A percentile compares a stretch with the other conserved stretches of the same genome.
Conservation (phyloP, 805 yeast genomes). For the Candida ortonii region DNA sequence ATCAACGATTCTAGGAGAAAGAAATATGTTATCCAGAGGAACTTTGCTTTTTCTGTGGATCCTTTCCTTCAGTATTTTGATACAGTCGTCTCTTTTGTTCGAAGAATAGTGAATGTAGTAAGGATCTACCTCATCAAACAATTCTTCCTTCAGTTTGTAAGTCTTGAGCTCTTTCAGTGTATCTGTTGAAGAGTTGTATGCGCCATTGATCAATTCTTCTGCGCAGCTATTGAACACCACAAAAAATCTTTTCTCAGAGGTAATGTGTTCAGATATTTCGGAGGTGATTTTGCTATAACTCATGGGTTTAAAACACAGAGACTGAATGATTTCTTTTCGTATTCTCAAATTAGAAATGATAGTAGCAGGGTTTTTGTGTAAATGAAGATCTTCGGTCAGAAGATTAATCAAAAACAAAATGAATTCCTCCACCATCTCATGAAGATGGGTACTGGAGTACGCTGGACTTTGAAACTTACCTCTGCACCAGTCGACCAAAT, state of each 20-base stretch:
- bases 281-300: slow-evolving; percentile 67
- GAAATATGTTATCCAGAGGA: slow-evolving; percentile 45
- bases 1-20: slow-evolving; percentile 50
- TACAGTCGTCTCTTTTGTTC: slow-evolving; percentile 82
- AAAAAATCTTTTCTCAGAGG: slow-evolving; percentile 72
- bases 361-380: slow-evolving; percentile 47
- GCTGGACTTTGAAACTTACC: slow-evolving; percentile 45
- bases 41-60: slow-evolving; percentile 39
- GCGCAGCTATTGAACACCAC: slow-evolving; percentile 47
- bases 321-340: slow-evolving; percentile 73
- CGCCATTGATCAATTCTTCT: slow-evolving; percentile 51
- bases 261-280: slow-evolving; percentile 72
- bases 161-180: slow-evolving; percentile 55
- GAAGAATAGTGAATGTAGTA: slow-evolving; percentile 75
- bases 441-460: slow-evolving; percentile 30
- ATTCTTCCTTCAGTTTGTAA: slow-evolving; percentile 62
- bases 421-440: slow-evolving; percentile 72
- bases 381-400: slow-evolving; percentile 62
- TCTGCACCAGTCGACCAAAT: slow-evolving; percentile 50
- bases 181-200: slow-evolving; percentile 9
- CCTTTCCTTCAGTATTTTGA: slow-evolving; percentile 53
- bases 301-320: slow-evolving; percentile 72
- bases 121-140: slow-evolving; percentile 64
- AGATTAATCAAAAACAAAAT: slow-evolving; percentile 63
- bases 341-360: slow-evolving; percentile 51